Conservation (phyloP, 768 basidiomycete genomes). For the Myochromella boudieri region DNA sequence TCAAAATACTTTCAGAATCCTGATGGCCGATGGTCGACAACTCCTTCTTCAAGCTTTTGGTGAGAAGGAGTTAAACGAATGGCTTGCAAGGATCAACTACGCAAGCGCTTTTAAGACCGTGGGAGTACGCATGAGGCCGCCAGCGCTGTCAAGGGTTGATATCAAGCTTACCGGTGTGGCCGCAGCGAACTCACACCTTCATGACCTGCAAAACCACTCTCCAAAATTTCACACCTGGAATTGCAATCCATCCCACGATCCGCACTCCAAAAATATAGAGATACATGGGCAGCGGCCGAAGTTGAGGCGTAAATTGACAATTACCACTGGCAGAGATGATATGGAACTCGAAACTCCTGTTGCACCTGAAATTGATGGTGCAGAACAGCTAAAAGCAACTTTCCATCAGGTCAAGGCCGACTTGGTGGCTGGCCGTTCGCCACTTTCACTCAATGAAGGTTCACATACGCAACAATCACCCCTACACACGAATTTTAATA, state of each 20-base stretch:
- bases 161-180: conserved; percentile 81
- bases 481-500: not conserved
- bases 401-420: conserved; percentile 88
- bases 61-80: conserved; percentile 78
- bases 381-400: conserved; percentile 74
- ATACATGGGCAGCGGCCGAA: conserved; percentile 21
- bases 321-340: conserved; percentile 25
- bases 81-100: conserved; percentile 93
- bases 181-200: conserved; percentile 81
- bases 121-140: conserved; percentile 77
- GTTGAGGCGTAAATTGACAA: conserved; percentile 28
- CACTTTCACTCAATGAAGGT: conserved; percentile 23
- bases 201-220: conserved; percentile 53
- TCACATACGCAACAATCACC: conserved; percentile 11
- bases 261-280: conserved; percentile 32
- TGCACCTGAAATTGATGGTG: conserved; percentile 57
- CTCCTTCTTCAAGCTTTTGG: conserved; percentile 74
- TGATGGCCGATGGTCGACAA: conserved; percentile 75
- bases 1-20: conserved; percentile 73
- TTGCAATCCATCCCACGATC: conserved; percentile 37
- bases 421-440: conserved; percentile 54
- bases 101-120: conserved; percentile 89
- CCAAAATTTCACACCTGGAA: conserved; percentile 40
- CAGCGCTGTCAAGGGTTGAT: conserved; percentile 66
- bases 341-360: conserved; percentile 44